Conservation (phyloP, 1,284 basidiomycete species). For the Vanrija sp. region DNA sequence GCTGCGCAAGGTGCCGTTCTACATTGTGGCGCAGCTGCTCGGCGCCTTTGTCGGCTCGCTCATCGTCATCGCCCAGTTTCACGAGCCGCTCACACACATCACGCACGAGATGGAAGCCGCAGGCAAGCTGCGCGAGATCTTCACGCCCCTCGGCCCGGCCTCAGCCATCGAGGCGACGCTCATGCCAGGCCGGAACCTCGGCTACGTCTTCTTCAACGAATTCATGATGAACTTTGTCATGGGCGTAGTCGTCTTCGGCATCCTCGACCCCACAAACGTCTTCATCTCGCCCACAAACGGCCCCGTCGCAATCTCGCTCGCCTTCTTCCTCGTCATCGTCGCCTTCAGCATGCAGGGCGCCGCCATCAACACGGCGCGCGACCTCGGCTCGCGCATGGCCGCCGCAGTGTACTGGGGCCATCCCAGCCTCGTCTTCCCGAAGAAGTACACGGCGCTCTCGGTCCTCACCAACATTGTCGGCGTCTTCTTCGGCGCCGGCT, state of each 20-base stretch:
- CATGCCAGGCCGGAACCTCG: background rate
- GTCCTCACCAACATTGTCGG: conserved; percentile 12
- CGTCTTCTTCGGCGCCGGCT: conserved; percentile 3
- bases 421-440: conserved; percentile 3
- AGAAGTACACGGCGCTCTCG: conserved; percentile 4
- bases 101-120: background rate
- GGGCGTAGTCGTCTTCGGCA: conserved; percentile 6
- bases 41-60: conserved; percentile 20
- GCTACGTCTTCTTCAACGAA: conserved; percentile 14
- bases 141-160: background rate
- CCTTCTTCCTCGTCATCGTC: conserved; percentile 8
- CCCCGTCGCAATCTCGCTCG: conserved; percentile 7
- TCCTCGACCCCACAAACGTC: conserved; percentile 18
- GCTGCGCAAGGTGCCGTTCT: conserved; percentile 35
- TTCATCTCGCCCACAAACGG: conserved; percentile 5
- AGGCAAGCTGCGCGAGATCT: conserved; percentile 1
- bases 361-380: conserved; percentile 17
- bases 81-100: background rate
- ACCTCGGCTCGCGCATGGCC: conserved; percentile 15
- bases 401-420: conserved; percentile 8
- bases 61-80: conserved; percentile 4
- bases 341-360: conserved; percentile 6
- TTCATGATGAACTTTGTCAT: conserved; percentile 1
- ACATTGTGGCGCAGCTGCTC: conserved; percentile 31
- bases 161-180: conserved; percentile 7